Percentiles rank a stretch among this genome's conserved stretches.
These are phyloP conservation scores for Delonix regia DNA, from an alignment of 306 rosid genomes.

Conservation along the genomic window DNA sequence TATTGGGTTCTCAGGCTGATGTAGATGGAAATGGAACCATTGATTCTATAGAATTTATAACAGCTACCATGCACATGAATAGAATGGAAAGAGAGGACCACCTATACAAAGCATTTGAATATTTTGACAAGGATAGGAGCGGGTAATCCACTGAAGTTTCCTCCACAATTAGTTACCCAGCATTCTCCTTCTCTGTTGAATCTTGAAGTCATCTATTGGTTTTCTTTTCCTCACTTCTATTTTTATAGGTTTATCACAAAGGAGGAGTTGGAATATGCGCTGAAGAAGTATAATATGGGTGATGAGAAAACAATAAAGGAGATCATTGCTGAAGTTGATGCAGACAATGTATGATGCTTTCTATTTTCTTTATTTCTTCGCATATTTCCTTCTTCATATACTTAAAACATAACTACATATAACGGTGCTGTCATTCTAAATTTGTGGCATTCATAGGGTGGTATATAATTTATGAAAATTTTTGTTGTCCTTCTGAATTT, in stretches of 20 bases:
- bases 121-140: slow-evolving; percentile 90
- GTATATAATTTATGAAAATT: not conserved
- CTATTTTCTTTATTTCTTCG: not conserved
- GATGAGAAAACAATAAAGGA: slow-evolving; percentile 93
- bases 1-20: slow-evolving; percentile 73
- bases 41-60: slow-evolving; percentile 93
- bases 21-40: slow-evolving; percentile 94
- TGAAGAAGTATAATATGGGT: slow-evolving; percentile 89
- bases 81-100: slow-evolving; percentile 96
- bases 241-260: slow-evolving; percentile 71
- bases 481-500: not conserved
- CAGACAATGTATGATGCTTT: slow-evolving; percentile 68
- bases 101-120: slow-evolving; percentile 93
- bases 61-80: slow-evolving; percentile 96
- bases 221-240: slow-evolving; percentile 22
- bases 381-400: not conserved
- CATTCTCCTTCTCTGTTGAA: not conserved
- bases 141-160: slow-evolving; percentile 55
- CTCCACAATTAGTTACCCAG: not conserved
- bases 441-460: not conserved
- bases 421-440: not conserved
- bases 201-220: not conserved
- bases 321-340: slow-evolving; percentile 94
- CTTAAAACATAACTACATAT: not conserved
- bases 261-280: slow-evolving; percentile 91